Percentiles rank a stretch among this genome's conserved stretches.
phyloP scores from a whole-genome alignment of 163 green algal genomes.

The Coccomyxa subellipsoidea region DNA sequence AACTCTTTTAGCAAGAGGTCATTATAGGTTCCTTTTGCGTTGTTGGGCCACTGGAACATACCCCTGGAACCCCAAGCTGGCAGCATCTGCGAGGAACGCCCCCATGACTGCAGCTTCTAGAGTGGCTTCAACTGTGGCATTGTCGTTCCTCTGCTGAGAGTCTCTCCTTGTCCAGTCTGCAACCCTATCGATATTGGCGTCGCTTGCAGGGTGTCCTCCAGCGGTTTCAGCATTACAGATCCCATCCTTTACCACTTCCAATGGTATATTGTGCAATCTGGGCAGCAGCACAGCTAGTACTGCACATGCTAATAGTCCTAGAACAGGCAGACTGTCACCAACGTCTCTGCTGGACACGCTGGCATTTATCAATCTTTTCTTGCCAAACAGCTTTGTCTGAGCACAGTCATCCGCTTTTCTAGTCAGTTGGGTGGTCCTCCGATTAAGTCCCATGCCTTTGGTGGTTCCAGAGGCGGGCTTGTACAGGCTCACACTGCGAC shows the following conservation, averaged over 20 bases:
- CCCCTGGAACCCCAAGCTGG: conserved; percentile 8
- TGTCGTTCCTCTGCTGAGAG: background rate
- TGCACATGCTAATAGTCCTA: background rate
- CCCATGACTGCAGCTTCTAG: background rate
- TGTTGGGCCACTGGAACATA: background rate
- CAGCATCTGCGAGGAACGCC: conserved; percentile 12
- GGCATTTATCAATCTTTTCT: background rate
- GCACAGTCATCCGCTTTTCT: too few relatives aligned
- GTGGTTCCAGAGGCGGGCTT: too few relatives aligned
- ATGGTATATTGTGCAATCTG: background rate
- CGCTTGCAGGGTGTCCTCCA: background rate
- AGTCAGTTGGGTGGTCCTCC: background rate
- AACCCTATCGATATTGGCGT: background rate
- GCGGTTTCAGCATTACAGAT: background rate
- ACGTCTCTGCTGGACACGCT: background rate
- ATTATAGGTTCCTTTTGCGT: background rate
- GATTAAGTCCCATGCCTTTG: background rate
- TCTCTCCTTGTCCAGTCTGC: background rate
- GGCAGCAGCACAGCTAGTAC: background rate
- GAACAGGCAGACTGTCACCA: background rate
- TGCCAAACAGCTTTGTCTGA: too few relatives aligned
- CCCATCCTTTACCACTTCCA: background rate
- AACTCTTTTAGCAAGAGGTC: too few relatives aligned
- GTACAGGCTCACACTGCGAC: too few relatives aligned
- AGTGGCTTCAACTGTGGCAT: conserved; percentile 1